These are phyloP conservation scores for Endoconidiophora laricicola DNA, from an alignment of 2,329 filamentous ascomycete species.

Conservation along the genomic window DNA sequence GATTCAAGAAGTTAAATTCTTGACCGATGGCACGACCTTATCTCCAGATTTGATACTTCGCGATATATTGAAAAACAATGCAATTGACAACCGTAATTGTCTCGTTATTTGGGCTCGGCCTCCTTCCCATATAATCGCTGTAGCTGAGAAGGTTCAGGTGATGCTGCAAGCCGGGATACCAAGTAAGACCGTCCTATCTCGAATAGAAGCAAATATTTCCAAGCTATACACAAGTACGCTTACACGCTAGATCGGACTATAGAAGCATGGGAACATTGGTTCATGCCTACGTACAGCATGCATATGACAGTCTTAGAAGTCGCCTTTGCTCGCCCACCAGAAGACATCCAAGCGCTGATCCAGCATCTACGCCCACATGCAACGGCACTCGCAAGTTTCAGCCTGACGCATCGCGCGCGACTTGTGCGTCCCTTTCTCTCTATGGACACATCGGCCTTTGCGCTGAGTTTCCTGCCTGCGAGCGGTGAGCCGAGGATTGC, in stretches of 20 bases:
- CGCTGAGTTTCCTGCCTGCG: conserved; percentile 73
- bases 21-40: conserved; percentile 45
- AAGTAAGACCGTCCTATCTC: conserved; percentile 32
- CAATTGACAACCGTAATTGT: conserved; percentile 65
- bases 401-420: conserved; percentile 49
- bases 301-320: conserved; percentile 80
- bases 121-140: conserved; percentile 48
- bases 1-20: conserved; percentile 57
- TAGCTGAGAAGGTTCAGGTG: conserved; percentile 54
- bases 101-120: conserved; percentile 81
- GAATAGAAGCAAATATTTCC: conserved; percentile 12
- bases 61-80: conserved; percentile 23
- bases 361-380: conserved; percentile 38
- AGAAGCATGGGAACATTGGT: conserved; percentile 50
- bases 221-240: not conserved
- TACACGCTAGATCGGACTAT: not conserved
- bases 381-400: conserved; percentile 46
- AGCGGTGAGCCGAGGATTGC: conserved; percentile 35
- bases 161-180: conserved; percentile 48
- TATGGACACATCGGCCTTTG: conserved; percentile 72
- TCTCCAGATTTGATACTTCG: conserved; percentile 36
- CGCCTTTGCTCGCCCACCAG: conserved; percentile 56
- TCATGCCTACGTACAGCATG: conserved; percentile 62
- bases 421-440: conserved; percentile 71
- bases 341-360: conserved; percentile 50